Percentiles rank a stretch among this genome's conserved stretches.
phyloP scores from a whole-genome alignment of 768 basidiomycete genomes.

The Suillus decipiens region DNA sequence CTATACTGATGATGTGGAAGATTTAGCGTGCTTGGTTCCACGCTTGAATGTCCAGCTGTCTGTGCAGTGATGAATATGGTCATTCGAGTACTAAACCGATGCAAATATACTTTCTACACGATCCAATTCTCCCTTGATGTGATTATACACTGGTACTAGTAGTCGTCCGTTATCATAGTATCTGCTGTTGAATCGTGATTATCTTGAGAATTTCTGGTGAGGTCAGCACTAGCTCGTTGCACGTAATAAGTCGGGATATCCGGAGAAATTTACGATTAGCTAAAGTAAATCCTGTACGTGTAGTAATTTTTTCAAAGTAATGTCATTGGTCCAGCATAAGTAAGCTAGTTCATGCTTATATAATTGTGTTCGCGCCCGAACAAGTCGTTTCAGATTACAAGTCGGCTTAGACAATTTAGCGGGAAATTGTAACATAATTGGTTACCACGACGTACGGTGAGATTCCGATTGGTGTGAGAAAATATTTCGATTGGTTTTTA shows the following conservation, averaged over 20 bases:
- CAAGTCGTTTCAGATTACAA: too few species aligned
- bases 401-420: not conserved
- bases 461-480: slow-evolving; percentile 15
- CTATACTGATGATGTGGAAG: slow-evolving; percentile 78
- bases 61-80: slow-evolving; percentile 44
- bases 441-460: not conserved
- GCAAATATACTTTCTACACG: slow-evolving; percentile 33
- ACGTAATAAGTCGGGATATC: too few species aligned
- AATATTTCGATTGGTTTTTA: slow-evolving; percentile 9
- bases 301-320: too few species aligned
- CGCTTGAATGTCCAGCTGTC: slow-evolving; percentile 68
- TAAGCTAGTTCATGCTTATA: too few species aligned
- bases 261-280: too few species aligned
- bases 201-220: not conserved
- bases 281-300: too few species aligned
- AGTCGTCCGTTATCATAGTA: not conserved
- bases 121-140: too few species aligned
- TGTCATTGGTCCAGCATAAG: too few species aligned
- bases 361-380: too few species aligned
- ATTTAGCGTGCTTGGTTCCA: slow-evolving; percentile 62
- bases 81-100: slow-evolving; percentile 79
- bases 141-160: too few species aligned
- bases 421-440: not conserved
- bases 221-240: not conserved
- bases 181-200: not conserved